These are phyloP conservation scores for Thymus mandschuricus DNA, from an alignment of 257 asterid genomes.

Conservation along the genomic window DNA sequence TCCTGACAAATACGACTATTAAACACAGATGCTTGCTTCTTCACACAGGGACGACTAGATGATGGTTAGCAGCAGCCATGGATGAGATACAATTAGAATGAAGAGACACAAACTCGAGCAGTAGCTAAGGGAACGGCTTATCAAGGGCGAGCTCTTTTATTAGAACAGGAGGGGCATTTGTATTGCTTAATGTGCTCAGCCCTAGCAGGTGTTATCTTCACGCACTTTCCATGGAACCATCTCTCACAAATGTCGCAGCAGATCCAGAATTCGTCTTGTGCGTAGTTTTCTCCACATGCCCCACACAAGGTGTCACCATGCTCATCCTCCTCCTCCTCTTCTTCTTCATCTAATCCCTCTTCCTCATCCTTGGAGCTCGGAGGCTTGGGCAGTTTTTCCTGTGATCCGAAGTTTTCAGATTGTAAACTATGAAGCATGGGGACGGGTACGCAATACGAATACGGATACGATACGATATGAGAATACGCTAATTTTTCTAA, in stretches of 20 bases:
- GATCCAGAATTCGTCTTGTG: constrained; percentile 77
- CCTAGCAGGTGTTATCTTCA: constrained; percentile 80
- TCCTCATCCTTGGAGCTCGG: constrained; percentile 49
- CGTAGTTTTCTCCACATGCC: constrained; percentile 75
- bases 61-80: constrained; percentile 32
- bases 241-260: constrained; percentile 81
- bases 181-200: constrained; percentile 93
- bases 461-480: too few relatives aligned
- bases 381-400: constrained; percentile 54
- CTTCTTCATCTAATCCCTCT: constrained; percentile 52
- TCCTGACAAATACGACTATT: constrained; percentile 28
- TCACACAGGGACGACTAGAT: constrained; percentile 27
- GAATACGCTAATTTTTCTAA: too few relatives aligned
- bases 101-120: constrained; percentile 12
- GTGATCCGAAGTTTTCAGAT: constrained; percentile 19
- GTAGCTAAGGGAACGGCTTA: background rate
- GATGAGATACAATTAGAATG: constrained; percentile 23
- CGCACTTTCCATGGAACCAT: constrained; percentile 93
- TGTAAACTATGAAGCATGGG: too few relatives aligned
- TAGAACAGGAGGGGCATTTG: constrained; percentile 77
- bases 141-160: constrained; percentile 71
- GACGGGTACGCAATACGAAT: too few relatives aligned
- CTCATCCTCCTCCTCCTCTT: constrained; percentile 61
- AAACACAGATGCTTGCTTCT: constrained; percentile 30
- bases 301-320: constrained; percentile 70